Conservation (phyloP, 2,329 filamentous ascomycete species). For the Claviceps pazoutovae region DNA sequence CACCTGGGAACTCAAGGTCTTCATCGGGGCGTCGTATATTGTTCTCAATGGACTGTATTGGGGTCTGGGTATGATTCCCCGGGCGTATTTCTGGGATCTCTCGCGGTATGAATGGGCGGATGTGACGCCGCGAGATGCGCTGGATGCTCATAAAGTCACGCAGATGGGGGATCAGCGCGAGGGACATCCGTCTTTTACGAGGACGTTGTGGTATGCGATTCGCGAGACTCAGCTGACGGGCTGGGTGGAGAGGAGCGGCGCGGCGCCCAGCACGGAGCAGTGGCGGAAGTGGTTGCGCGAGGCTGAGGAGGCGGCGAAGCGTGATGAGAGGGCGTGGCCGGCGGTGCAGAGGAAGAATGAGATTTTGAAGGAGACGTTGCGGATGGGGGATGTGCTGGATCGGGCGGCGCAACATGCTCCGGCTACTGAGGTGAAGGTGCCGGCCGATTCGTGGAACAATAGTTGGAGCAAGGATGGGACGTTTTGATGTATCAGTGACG, state of each 20-base stretch:
- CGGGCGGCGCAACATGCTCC: constrained; percentile 18
- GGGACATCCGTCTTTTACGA: constrained; percentile 34
- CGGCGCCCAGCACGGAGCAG: constrained; percentile 35
- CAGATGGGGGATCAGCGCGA: constrained; percentile 21
- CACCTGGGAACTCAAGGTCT: constrained; percentile 44
- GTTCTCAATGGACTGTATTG: constrained; percentile 47
- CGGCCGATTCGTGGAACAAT: constrained; percentile 6
- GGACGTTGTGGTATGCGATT: constrained; percentile 46
- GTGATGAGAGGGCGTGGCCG: constrained; percentile 23
- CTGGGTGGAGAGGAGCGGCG: constrained; percentile 38
- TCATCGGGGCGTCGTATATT: constrained; percentile 44
- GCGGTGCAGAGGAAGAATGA: constrained; percentile 35
- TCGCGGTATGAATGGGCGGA: constrained; percentile 31
- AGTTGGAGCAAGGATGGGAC: constrained; percentile 12
- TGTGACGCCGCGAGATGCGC: constrained; percentile 26
- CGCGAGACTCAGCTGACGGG: constrained; percentile 35
- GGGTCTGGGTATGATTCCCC: constrained; percentile 36
- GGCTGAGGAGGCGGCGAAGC: constrained; percentile 27
- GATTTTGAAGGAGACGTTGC: constrained; percentile 26
- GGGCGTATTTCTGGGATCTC: constrained; percentile 42
- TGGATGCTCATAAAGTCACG: constrained; percentile 19
- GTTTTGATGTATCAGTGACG: constrained; percentile 8
- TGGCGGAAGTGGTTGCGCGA: constrained; percentile 42
- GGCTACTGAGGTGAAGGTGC: constrained; percentile 13
- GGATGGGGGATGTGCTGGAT: constrained; percentile 10